Percentiles rank a stretch among this genome's conserved stretches.
Evolutionary conservation across 805 yeast species (phyloP).

Genomic region (Candida loeiensis): DNA sequence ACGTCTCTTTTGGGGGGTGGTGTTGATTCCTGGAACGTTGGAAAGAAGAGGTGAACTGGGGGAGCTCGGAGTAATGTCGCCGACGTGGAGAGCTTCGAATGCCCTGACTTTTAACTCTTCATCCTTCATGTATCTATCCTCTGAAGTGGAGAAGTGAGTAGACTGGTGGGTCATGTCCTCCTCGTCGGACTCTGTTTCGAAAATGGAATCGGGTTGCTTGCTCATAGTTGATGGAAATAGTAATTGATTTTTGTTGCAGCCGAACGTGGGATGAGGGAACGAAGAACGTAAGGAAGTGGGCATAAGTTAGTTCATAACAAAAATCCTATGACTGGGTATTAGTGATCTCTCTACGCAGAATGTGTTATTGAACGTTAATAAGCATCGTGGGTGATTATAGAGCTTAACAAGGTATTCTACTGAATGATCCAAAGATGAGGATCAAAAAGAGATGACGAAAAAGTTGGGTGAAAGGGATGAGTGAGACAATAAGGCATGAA

Average conservation of each 20-base stretch:
- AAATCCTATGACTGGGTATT: too few species aligned
- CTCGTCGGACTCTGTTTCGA: conserved; percentile 8
- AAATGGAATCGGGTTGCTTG: conserved; percentile 7
- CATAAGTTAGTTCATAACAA: too few species aligned
- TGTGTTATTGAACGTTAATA: too few species aligned
- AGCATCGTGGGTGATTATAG: too few species aligned
- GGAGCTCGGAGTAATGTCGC: conserved; percentile 8
- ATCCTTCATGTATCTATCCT: conserved; percentile 60
- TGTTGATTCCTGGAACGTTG: conserved; percentile 40
- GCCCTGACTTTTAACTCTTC: conserved; percentile 67
- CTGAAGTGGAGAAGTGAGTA: conserved; percentile 62
- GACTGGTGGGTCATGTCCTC: conserved; percentile 35
- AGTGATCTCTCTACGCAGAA: too few species aligned
- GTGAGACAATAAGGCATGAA: too few species aligned
- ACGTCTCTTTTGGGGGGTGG: conserved; percentile 22
- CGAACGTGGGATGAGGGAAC: too few species aligned
- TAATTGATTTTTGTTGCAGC: not conserved
- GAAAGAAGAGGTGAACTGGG: conserved; percentile 26
- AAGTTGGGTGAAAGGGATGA: too few species aligned
- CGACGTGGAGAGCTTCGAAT: conserved; percentile 42
- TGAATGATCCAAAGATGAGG: too few species aligned
- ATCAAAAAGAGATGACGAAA: too few species aligned
- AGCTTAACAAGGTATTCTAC: too few species aligned
- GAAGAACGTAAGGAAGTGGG: too few species aligned
- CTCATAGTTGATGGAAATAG: not conserved